These are phyloP conservation scores for Rosa hybrid DNA, from an alignment of 331 rosid genomes.

Conservation along the genomic window DNA sequence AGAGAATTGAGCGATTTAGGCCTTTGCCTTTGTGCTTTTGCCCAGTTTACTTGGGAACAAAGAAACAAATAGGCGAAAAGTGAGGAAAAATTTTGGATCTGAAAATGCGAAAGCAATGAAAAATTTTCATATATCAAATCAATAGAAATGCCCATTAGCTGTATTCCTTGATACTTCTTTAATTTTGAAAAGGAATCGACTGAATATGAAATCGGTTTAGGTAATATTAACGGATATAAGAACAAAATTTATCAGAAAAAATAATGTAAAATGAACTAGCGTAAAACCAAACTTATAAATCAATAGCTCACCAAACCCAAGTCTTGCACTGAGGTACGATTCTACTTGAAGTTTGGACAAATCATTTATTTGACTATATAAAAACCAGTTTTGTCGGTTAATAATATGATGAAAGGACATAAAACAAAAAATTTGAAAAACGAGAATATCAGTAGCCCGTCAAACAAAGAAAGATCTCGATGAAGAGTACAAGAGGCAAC, in stretches of 20 bases:
- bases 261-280: too few species aligned
- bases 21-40: not conserved
- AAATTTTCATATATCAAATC: not conserved
- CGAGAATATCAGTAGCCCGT: not conserved
- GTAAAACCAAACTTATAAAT: too few species aligned
- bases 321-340: too few species aligned
- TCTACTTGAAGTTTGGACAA: too few species aligned
- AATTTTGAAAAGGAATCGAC: not conserved
- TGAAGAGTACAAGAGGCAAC: not conserved
- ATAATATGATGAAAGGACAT: not conserved
- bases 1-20: not conserved
- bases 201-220: not conserved
- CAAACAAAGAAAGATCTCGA: not conserved
- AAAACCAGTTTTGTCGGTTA: too few species aligned
- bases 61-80: not conserved
- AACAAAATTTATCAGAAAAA: too few species aligned
- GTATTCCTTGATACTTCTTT: not conserved
- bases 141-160: slow-evolving; percentile 30
- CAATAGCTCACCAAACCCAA: too few species aligned
- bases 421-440: not conserved
- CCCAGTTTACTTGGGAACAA: slow-evolving; percentile 1
- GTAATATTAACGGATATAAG: not conserved
- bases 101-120: not conserved
- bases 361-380: too few species aligned
- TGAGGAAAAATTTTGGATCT: not conserved